These are phyloP conservation scores for Candida dubliniensis DNA, from an alignment of 1,139 yeast species.

Conservation along the genomic window DNA sequence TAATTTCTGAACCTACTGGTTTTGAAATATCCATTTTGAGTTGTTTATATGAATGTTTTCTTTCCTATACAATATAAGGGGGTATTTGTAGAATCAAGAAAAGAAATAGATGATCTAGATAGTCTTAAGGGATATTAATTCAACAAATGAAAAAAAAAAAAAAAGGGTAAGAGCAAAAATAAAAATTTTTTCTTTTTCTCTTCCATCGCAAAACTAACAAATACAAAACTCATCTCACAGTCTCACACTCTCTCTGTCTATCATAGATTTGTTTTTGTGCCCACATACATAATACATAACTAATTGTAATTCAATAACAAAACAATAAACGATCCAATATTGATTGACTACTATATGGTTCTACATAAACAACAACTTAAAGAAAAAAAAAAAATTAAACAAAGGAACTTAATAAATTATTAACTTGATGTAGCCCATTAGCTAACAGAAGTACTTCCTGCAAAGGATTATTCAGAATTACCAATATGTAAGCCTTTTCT, in stretches of 20 bases:
- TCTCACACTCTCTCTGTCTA: not conserved
- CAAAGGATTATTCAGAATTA: slow-evolving; percentile 2
- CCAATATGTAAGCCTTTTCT: slow-evolving; percentile 39
- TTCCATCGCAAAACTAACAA: not conserved
- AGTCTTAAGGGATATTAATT: not conserved
- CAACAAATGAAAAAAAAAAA: not conserved
- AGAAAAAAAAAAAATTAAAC: not conserved
- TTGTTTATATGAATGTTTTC: not conserved
- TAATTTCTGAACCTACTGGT: slow-evolving; percentile 93
- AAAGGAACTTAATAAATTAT: too few relatives aligned
- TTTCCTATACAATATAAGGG: not conserved
- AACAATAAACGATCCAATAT: not conserved
- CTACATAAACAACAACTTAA: not conserved
- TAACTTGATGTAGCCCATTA: not conserved
- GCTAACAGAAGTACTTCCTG: not conserved
- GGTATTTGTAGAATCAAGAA: too few relatives aligned
- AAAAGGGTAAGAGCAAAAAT: not conserved
- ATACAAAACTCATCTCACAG: not conserved
- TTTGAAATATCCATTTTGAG: slow-evolving; percentile 82
- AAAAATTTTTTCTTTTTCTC: slow-evolving; percentile 2
- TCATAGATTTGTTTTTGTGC: not conserved
- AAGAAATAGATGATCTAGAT: too few relatives aligned
- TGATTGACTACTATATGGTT: not conserved
- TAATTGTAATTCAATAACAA: not conserved
- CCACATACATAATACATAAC: not conserved